Percentiles rank a stretch among this genome's conserved stretches.
Conservation (phyloP, 495 filamentous ascomycete species). For the Daldinia bambusicola region DNA sequence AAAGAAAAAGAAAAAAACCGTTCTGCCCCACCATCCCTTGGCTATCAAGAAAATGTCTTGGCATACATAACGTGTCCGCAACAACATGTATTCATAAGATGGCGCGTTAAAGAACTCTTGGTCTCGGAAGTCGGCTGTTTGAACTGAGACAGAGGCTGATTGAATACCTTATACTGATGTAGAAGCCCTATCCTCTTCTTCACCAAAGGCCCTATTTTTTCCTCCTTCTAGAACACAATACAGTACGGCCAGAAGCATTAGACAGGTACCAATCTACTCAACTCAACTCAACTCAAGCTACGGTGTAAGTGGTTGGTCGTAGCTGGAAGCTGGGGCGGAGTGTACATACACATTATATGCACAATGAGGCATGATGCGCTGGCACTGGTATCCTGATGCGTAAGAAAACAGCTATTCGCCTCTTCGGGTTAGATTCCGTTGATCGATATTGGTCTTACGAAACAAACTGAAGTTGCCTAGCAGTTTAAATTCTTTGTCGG, state of each 20-base stretch:
- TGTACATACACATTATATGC: conserved; percentile 29
- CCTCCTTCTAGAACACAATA: conserved; percentile 13
- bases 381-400: conserved; percentile 39
- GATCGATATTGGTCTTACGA: conserved; percentile 39
- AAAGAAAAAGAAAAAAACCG: conserved; percentile 5
- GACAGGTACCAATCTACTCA: neutral
- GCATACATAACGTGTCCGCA: conserved; percentile 29
- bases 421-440: conserved; percentile 42
- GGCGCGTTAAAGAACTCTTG: conserved; percentile 17
- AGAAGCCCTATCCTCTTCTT: neutral
- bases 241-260: conserved; percentile 1
- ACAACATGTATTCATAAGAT: conserved; percentile 13
- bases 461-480: conserved; percentile 28
- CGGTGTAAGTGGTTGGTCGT: conserved; percentile 34
- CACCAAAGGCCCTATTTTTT: conserved; percentile 5
- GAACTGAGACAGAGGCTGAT: neutral
- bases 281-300: conserved; percentile 15
- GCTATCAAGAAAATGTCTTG: conserved; percentile 33
- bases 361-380: conserved; percentile 43
- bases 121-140: conserved; percentile 25
- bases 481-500: conserved; percentile 21
- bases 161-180: neutral
- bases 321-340: conserved; percentile 19
- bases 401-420: conserved; percentile 41
- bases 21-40: conserved; percentile 33